A percentile compares a stretch with the other conserved stretches of the same genome.
phyloP scores from a whole-genome alignment of 345 rosid species.

The Acer negundo region DNA sequence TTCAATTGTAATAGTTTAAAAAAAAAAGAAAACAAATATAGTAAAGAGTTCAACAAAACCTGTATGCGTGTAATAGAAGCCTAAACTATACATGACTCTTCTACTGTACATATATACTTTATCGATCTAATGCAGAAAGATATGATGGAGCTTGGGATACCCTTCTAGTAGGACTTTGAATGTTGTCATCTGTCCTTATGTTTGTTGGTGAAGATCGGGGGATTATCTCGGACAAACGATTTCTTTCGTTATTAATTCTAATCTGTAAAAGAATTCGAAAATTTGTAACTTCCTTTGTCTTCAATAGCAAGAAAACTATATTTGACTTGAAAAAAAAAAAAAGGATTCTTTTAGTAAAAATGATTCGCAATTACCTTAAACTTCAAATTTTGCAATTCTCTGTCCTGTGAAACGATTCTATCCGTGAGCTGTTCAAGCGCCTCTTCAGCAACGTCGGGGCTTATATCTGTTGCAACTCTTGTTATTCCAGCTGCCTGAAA shows the following conservation, averaged over 20 bases:
- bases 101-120: background rate
- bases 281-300: constrained; percentile 12
- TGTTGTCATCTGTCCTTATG: constrained; percentile 43
- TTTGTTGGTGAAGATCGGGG: constrained; percentile 50
- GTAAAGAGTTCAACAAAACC: background rate
- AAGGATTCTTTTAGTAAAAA: too few species aligned
- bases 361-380: constrained; percentile 41
- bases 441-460: constrained; percentile 74
- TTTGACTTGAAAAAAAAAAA: constrained; percentile 6
- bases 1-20: background rate
- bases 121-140: constrained; percentile 60
- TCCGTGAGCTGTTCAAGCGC: constrained; percentile 67
- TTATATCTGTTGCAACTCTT: constrained; percentile 50
- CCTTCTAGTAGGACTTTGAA: constrained; percentile 53
- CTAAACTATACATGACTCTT: background rate
- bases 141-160: constrained; percentile 51
- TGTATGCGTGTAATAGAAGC: background rate
- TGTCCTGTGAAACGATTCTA: constrained; percentile 58
- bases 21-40: too few species aligned
- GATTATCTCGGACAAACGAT: constrained; percentile 47
- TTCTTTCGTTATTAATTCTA: constrained; percentile 50
- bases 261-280: constrained; percentile 35
- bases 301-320: background rate
- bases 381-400: constrained; percentile 64
- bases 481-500: constrained; percentile 66